These are phyloP conservation scores for Ceratorhiza oryzae-sativae DNA, from an alignment of 1,284 basidiomycete species.

Conservation along the genomic window DNA sequence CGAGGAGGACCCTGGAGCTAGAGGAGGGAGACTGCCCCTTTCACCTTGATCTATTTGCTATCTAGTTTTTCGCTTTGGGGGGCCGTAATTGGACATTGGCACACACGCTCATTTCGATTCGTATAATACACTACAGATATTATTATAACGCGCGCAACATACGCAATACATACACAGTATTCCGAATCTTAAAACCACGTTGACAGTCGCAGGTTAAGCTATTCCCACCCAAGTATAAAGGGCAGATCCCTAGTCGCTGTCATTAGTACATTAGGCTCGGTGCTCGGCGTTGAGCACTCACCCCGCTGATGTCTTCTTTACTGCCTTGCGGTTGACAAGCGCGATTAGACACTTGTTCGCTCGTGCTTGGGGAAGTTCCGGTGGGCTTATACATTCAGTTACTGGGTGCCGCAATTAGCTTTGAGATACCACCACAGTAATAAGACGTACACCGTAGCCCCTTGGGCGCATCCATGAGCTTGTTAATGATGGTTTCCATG, in stretches of 20 bases:
- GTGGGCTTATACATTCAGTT: conserved; percentile 76
- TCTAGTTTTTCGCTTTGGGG: conserved; percentile 3
- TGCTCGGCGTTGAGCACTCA: no score
- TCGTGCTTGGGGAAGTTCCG: conserved; percentile 84
- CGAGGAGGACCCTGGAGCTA: conserved; percentile 23
- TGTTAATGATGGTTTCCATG: conserved; percentile 79
- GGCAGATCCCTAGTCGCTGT: conserved; percentile 9
- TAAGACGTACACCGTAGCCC: conserved; percentile 40
- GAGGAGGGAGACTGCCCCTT: conserved; percentile 15
- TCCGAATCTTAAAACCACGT: not conserved
- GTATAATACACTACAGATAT: conserved; percentile 28
- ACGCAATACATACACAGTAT: conserved; percentile 33
- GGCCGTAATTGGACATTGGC: not conserved
- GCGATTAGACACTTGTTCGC: conserved; percentile 95
- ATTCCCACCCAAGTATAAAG: conserved; percentile 35
- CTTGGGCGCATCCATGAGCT: conserved; percentile 63
- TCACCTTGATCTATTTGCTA: conserved; percentile 27
- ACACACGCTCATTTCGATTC: not conserved
- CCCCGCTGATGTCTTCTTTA: conserved; percentile 60
- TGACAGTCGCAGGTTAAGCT: not conserved
- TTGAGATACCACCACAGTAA: not conserved
- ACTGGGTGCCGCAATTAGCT: conserved; percentile 58
- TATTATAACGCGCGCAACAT: conserved; percentile 12
- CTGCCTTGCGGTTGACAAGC: conserved; percentile 85
- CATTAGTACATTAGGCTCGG: not conserved